phyloP scores from a whole-genome alignment of 2,329 filamentous ascomycete genomes.

The Blastomyces gilchristii region DNA sequence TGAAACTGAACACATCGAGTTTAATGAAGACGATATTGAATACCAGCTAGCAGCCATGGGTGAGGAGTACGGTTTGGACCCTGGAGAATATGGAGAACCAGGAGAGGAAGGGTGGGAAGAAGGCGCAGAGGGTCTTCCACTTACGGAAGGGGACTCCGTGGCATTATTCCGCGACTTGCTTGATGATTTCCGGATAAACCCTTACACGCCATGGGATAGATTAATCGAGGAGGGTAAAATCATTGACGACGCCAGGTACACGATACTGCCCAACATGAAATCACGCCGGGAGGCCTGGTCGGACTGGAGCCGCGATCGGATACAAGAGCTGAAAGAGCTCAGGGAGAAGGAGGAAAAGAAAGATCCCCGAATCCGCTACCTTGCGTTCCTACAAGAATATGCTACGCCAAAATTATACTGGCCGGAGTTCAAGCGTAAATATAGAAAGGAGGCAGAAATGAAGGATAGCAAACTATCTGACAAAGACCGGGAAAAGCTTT shows the following conservation, averaged over 20 bases:
- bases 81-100: slow-evolving; percentile 60
- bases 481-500: slow-evolving; percentile 41
- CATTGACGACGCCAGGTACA: slow-evolving; percentile 79
- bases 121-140: slow-evolving; percentile 59
- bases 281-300: slow-evolving; percentile 72
- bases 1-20: slow-evolving; percentile 51
- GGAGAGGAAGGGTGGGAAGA: slow-evolving; percentile 43
- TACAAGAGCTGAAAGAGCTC: slow-evolving; percentile 59
- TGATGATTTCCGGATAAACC: slow-evolving; percentile 69
- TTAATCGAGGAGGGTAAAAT: slow-evolving; percentile 72
- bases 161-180: slow-evolving; percentile 77
- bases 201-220: slow-evolving; percentile 86
- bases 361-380: slow-evolving; percentile 73
- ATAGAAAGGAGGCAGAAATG: slow-evolving; percentile 70
- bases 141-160: slow-evolving; percentile 66
- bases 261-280: slow-evolving; percentile 69
- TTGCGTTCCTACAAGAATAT: slow-evolving; percentile 68
- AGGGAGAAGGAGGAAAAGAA: slow-evolving; percentile 67
- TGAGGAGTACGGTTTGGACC: slow-evolving; percentile 67
- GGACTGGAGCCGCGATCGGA: slow-evolving; percentile 69
- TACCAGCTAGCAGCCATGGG: slow-evolving; percentile 86
- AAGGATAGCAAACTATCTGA: slow-evolving; percentile 36
- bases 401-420: slow-evolving; percentile 91
- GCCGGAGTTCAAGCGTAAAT: slow-evolving; percentile 92
- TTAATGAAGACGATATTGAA: slow-evolving; percentile 89